phyloP scores from a whole-genome alignment of 83 land plant species.

The Thuja plicata region DNA sequence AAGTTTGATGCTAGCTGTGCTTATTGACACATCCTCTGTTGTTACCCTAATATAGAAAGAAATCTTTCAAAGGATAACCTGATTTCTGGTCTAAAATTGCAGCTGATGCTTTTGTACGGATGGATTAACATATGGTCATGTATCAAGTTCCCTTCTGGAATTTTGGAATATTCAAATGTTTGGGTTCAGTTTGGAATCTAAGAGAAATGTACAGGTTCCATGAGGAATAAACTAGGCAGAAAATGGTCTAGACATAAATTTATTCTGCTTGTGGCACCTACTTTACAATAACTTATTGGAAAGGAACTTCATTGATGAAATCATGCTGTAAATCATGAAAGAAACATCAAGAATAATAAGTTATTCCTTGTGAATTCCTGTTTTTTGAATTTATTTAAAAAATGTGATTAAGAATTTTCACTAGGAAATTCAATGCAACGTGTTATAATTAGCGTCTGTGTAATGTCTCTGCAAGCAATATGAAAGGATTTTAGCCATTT shows the following conservation, averaged over 20 bases:
- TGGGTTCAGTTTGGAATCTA: background rate
- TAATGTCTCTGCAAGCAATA: background rate
- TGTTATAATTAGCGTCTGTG: background rate
- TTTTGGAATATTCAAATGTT: background rate
- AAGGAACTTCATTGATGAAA: background rate
- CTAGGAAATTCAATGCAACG: background rate
- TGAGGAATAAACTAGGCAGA: background rate
- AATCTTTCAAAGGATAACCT: no score
- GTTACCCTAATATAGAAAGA: background rate
- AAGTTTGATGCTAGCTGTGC: background rate
- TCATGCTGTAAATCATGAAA: background rate
- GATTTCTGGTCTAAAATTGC: background rate
- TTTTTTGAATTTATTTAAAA: background rate
- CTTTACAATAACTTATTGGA: background rate
- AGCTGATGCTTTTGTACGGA: background rate
- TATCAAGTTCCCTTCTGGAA: background rate
- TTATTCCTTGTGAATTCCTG: background rate
- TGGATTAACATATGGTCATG: background rate
- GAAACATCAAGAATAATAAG: background rate
- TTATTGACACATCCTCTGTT: background rate
- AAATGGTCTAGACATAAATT: background rate
- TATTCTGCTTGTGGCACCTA: background rate
- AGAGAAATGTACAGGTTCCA: background rate
- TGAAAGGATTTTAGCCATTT: background rate
- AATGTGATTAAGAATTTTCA: background rate